Percentiles rank a stretch among this genome's conserved stretches.
phyloP scores from a whole-genome alignment of 148 eudicot genomes.

The Nepenthes mirabilis region DNA sequence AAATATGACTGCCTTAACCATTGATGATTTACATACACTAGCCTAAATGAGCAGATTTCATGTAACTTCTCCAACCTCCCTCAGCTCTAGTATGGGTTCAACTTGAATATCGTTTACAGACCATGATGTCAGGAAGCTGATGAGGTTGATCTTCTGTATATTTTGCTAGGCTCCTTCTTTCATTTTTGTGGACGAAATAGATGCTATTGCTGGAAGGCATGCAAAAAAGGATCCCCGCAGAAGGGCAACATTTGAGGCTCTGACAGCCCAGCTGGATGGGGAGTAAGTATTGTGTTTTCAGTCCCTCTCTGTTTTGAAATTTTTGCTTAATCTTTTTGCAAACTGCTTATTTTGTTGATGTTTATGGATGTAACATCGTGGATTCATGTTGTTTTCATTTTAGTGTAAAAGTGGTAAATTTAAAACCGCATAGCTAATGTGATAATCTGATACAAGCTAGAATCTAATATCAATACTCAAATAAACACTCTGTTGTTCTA shows the following conservation, averaged over 20 bases:
- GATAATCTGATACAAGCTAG: too few relatives aligned
- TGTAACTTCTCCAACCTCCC: too few relatives aligned
- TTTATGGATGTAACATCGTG: background rate
- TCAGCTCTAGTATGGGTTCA: too few relatives aligned
- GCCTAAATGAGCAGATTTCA: too few relatives aligned
- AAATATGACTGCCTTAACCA: too few relatives aligned
- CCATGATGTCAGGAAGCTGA: background rate
- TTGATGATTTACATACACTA: too few relatives aligned
- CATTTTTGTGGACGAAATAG: constrained; percentile 88
- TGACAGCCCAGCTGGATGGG: constrained; percentile 82
- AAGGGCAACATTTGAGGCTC: constrained; percentile 72
- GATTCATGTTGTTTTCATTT: too few relatives aligned
- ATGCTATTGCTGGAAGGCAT: constrained; percentile 91
- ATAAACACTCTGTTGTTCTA: too few relatives aligned
- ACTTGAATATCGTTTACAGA: too few relatives aligned
- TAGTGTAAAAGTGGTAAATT: background rate
- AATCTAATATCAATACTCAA: too few relatives aligned
- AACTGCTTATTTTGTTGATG: background rate
- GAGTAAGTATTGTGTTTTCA: constrained; percentile 42
- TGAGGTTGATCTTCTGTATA: background rate
- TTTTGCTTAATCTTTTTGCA: background rate
- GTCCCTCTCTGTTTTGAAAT: background rate
- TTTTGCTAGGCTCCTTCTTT: constrained; percentile 69
- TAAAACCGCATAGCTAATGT: background rate
- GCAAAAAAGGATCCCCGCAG: constrained; percentile 80